phyloP scores from a whole-genome alignment of 345 rosid genomes.

The Eucalyptus victrix region DNA sequence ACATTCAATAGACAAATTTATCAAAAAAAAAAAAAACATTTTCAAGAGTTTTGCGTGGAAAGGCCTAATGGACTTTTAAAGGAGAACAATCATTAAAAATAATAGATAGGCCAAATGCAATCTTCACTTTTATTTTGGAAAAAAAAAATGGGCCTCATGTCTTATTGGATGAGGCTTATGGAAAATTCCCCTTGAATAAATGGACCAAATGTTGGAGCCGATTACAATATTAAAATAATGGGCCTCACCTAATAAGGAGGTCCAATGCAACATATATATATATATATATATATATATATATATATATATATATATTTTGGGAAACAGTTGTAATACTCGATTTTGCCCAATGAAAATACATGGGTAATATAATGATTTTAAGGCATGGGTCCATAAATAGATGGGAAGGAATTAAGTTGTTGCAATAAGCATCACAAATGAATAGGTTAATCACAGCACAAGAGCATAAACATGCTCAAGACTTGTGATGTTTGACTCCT shows the following conservation, averaged over 20 bases:
- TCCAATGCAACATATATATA: background rate
- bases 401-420: background rate
- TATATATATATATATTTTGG: too few species aligned
- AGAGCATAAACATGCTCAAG: background rate
- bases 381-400: background rate
- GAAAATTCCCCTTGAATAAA: background rate
- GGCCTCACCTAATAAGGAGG: background rate
- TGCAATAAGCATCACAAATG: background rate
- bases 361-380: background rate
- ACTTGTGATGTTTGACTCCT: background rate
- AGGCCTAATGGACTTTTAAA: background rate
- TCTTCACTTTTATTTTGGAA: background rate
- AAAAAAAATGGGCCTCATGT: background rate
- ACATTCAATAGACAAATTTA: background rate
- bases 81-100: background rate
- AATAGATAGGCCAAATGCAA: background rate
- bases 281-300: too few species aligned
- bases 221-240: background rate
- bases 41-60: background rate
- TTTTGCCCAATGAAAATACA: background rate
- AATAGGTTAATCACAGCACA: background rate
- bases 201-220: background rate
- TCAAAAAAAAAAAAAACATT: too few species aligned
- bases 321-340: background rate
- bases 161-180: background rate